Conservation (phyloP, 768 basidiomycete species). For the Termitomyces sp. region DNA sequence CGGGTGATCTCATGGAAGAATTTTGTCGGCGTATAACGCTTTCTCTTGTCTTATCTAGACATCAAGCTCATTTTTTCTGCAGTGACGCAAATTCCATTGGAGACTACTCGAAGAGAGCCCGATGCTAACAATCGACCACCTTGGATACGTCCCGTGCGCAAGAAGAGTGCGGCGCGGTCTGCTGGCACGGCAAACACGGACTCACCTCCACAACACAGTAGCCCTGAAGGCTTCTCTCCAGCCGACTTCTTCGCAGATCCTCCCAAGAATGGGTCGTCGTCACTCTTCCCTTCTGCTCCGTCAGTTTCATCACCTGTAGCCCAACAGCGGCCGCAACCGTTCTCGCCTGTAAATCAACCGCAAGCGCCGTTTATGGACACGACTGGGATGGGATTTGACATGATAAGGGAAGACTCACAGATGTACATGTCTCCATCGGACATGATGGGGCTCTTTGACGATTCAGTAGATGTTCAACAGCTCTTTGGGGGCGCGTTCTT, state of each 20-base stretch:
- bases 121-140: slow-evolving; percentile 55
- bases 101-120: slow-evolving; percentile 52
- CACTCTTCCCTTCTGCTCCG: slow-evolving; percentile 14
- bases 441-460: slow-evolving; percentile 58
- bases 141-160: slow-evolving; percentile 87
- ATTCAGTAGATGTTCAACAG: slow-evolving; percentile 35
- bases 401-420: slow-evolving; percentile 39
- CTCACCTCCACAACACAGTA: slow-evolving; percentile 45
- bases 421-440: slow-evolving; percentile 55
- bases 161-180: slow-evolving; percentile 53
- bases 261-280: slow-evolving; percentile 20
- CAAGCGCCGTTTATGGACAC: slow-evolving; percentile 31
- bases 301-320: neutral
- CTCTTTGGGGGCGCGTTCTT: slow-evolving; percentile 24
- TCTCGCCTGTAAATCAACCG: slow-evolving; percentile 10
- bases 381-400: slow-evolving; percentile 34
- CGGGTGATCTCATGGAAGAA: slow-evolving; percentile 92
- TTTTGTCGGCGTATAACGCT: slow-evolving; percentile 74
- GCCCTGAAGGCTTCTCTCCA: slow-evolving; percentile 62
- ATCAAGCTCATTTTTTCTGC: neutral
- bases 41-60: slow-evolving; percentile 2
- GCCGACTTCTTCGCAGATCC: slow-evolving; percentile 60
- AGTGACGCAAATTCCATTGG: slow-evolving; percentile 87
- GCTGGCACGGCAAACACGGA: slow-evolving; percentile 29
- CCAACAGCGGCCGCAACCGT: slow-evolving; percentile 11